These are phyloP conservation scores for Boletus sensibilis DNA, from an alignment of 768 basidiomycete species.

Conservation along the genomic window DNA sequence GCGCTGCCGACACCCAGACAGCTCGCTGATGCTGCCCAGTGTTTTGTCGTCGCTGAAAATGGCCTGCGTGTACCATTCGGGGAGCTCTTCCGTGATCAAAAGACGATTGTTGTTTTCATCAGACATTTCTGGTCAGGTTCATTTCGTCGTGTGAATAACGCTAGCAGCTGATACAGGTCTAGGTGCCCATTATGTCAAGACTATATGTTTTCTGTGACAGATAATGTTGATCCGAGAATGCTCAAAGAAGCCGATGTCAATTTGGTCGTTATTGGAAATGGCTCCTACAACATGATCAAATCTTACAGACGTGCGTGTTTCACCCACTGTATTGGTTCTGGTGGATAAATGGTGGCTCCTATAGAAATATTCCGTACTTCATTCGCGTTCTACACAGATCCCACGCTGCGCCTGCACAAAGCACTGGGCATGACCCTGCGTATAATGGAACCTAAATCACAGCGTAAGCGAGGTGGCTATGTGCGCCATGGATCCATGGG, in stretches of 20 bases:
- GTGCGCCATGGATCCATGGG: slow-evolving; percentile 62
- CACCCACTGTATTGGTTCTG: not conserved
- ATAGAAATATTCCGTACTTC: slow-evolving; percentile 68
- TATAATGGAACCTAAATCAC: slow-evolving; percentile 41
- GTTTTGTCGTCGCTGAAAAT: slow-evolving; percentile 64
- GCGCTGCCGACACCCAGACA: slow-evolving; percentile 53
- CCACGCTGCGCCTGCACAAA: slow-evolving; percentile 62
- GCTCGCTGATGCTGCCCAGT: slow-evolving; percentile 57
- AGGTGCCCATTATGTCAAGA: slow-evolving; percentile 85
- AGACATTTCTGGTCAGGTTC: slow-evolving; percentile 71
- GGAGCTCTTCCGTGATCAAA: slow-evolving; percentile 54
- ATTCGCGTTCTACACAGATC: slow-evolving; percentile 80
- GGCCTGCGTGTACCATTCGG: slow-evolving; percentile 69
- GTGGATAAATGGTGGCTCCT: not conserved
- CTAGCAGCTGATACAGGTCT: not conserved
- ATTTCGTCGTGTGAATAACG: slow-evolving; percentile 2
- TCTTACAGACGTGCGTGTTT: slow-evolving; percentile 60
- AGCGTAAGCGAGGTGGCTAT: slow-evolving; percentile 54
- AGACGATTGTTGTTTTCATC: slow-evolving; percentile 80
- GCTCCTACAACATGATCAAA: slow-evolving; percentile 70
- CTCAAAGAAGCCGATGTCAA: slow-evolving; percentile 52
- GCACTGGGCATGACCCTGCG: slow-evolving; percentile 73
- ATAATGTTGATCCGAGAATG: slow-evolving; percentile 44
- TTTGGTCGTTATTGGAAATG: slow-evolving; percentile 76
- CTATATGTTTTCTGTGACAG: slow-evolving; percentile 71